phyloP scores from a whole-genome alignment of 805 yeast genomes.

The Pichia nanzhaoensis region DNA sequence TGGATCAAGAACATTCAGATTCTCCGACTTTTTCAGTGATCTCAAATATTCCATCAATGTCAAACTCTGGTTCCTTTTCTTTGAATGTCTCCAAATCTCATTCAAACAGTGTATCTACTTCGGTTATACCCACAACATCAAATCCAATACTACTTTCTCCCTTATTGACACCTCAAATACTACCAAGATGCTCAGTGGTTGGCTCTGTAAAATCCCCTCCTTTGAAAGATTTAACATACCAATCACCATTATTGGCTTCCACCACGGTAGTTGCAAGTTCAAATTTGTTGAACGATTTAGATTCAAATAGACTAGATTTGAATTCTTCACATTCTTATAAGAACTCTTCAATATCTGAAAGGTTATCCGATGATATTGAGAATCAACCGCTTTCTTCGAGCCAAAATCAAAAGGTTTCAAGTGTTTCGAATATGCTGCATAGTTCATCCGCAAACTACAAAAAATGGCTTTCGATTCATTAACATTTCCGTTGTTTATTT shows the following conservation, averaged over 20 bases:
- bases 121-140: slow-evolving; percentile 10
- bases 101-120: not conserved
- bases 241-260: slow-evolving; percentile 26
- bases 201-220: slow-evolving; percentile 21
- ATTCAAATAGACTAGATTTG: slow-evolving; percentile 27
- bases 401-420: slow-evolving; percentile 17
- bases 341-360: slow-evolving; percentile 3
- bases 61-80: slow-evolving; percentile 11
- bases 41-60: slow-evolving; percentile 13
- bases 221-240: slow-evolving; percentile 24
- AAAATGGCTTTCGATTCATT: slow-evolving; percentile 28
- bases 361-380: slow-evolving; percentile 1
- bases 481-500: not conserved
- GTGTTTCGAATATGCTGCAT: slow-evolving; percentile 25
- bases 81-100: slow-evolving; percentile 5
- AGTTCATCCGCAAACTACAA: slow-evolving; percentile 29
- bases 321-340: slow-evolving; percentile 14
- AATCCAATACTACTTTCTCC: slow-evolving; percentile 22
- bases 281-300: slow-evolving; percentile 20
- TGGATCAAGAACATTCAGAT: slow-evolving; percentile 21
- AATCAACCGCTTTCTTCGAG: not conserved
- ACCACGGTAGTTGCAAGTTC: slow-evolving; percentile 10
- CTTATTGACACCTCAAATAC: slow-evolving; percentile 25
- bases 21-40: slow-evolving; percentile 23
- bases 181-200: slow-evolving; percentile 11